phyloP scores from a whole-genome alignment of 805 yeast species.

The Myxozyma udenii region DNA sequence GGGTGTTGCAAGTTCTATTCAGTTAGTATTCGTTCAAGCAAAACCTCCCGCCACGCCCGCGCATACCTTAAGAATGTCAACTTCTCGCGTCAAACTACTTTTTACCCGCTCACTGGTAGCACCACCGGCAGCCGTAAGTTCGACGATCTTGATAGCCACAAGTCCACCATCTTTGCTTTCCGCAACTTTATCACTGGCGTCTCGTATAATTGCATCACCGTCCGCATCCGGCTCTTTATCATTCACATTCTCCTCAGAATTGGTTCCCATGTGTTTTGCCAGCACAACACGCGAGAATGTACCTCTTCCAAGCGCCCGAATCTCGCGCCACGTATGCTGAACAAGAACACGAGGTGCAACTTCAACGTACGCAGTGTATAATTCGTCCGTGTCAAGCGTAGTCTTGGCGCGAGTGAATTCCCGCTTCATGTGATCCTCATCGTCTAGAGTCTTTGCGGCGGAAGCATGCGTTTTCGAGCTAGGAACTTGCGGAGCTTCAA shows the following conservation, averaged over 20 bases:
- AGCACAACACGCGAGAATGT: constrained; percentile 43
- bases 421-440: constrained; percentile 15
- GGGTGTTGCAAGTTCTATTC: constrained; percentile 21
- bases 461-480: not conserved
- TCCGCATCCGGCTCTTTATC: no score
- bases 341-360: constrained; percentile 26
- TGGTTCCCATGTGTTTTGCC: constrained; percentile 30
- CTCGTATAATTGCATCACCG: not conserved
- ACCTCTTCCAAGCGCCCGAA: constrained; percentile 41
- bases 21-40: not conserved
- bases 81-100: constrained; percentile 66
- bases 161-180: constrained; percentile 26
- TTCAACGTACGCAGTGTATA: constrained; percentile 37
- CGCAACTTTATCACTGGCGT: not conserved
- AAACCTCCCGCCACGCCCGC: not conserved
- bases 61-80: constrained; percentile 52
- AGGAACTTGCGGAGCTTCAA: no score
- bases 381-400: constrained; percentile 13
- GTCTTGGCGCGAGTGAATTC: constrained; percentile 19
- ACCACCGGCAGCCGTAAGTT: constrained; percentile 42
- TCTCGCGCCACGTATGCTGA: constrained; percentile 38
- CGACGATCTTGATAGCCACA: constrained; percentile 72
- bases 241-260: constrained; percentile 2
- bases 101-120: constrained; percentile 54
- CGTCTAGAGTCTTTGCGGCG: not conserved